Conservation (phyloP, 2,329 filamentous ascomycete species). For the Blastomyces parvus region DNA sequence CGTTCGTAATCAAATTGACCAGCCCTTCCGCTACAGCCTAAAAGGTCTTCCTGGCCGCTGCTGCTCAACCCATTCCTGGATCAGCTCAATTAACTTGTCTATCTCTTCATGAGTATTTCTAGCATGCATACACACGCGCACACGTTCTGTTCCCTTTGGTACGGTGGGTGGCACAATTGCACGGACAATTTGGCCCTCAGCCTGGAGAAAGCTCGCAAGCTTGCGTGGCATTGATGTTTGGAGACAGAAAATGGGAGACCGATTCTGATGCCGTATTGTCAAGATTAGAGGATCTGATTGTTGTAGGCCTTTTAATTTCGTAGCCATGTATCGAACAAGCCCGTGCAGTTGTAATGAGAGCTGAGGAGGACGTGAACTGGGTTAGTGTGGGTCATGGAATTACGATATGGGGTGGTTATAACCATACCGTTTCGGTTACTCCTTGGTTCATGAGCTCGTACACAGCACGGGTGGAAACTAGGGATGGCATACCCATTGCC, state of each 20-base stretch:
- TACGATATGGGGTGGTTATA: constrained; percentile 8
- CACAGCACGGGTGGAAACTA: constrained; percentile 49
- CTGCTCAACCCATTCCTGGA: constrained; percentile 12
- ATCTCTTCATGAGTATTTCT: constrained; percentile 53
- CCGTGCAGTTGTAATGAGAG: constrained; percentile 39
- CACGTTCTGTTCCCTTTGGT: constrained; percentile 51
- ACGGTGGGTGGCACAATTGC: constrained; percentile 62
- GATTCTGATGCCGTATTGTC: constrained; percentile 35
- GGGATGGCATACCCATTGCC: constrained; percentile 52
- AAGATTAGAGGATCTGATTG: constrained; percentile 25
- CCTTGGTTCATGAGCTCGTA: constrained; percentile 50
- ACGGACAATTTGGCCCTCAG: constrained; percentile 50
- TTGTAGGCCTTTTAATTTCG: constrained; percentile 33
- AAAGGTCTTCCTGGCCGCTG: not conserved
- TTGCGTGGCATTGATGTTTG: constrained; percentile 49
- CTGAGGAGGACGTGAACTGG: constrained; percentile 15
- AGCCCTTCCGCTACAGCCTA: not conserved
- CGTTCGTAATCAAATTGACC: not conserved
- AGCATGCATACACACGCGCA: constrained; percentile 59
- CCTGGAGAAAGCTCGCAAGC: constrained; percentile 52
- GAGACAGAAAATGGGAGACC: constrained; percentile 56
- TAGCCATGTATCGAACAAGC: constrained; percentile 40
- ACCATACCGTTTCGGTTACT: constrained; percentile 37
- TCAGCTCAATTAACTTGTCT: constrained; percentile 38
- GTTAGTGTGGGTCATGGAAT: not conserved